Evolutionary conservation across 305 asterid genomes (phyloP).

Genomic region (Striga hermonthica): DNA sequence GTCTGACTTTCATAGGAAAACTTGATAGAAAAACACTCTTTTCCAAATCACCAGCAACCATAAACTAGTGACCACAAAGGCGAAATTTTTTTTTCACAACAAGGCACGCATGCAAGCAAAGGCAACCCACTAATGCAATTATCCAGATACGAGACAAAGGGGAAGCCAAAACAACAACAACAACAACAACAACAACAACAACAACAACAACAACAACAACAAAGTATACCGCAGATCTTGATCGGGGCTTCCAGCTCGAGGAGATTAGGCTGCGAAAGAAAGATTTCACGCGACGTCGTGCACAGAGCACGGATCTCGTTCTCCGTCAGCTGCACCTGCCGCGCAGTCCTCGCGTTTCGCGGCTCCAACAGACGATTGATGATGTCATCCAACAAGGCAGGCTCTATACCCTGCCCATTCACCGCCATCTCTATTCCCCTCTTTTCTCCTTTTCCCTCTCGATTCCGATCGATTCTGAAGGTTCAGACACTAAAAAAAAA

Average conservation of each 20-base stretch:
- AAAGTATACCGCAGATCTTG: constrained; percentile 80
- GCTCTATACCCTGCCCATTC: constrained; percentile 73
- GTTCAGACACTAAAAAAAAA: constrained; percentile 3
- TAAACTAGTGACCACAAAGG: background rate
- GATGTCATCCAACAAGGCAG: constrained; percentile 75
- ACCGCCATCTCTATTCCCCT: constrained; percentile 42
- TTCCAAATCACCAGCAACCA: background rate
- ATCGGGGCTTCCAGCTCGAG: constrained; percentile 93
- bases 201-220: too few relatives aligned
- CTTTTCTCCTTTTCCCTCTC: background rate
- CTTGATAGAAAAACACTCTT: background rate
- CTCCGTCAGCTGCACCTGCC: constrained; percentile 84
- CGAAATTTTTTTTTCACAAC: constrained; percentile 2
- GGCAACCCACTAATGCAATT: background rate
- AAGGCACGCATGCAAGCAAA: constrained; percentile 10
- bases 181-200: too few relatives aligned
- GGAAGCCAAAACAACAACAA: too few relatives aligned
- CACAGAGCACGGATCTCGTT: constrained; percentile 82
- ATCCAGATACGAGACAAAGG: background rate
- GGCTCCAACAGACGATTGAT: constrained; percentile 73
- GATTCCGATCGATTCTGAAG: background rate
- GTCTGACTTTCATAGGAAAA: background rate
- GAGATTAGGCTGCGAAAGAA: constrained; percentile 84
- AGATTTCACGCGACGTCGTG: constrained; percentile 59
- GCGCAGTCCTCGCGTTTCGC: constrained; percentile 63